Evolutionary conservation across 73 alveolate species (phyloP), one percentile per base, ranked within the genome.

Genomic region (Stentor roeselii): DNA sequence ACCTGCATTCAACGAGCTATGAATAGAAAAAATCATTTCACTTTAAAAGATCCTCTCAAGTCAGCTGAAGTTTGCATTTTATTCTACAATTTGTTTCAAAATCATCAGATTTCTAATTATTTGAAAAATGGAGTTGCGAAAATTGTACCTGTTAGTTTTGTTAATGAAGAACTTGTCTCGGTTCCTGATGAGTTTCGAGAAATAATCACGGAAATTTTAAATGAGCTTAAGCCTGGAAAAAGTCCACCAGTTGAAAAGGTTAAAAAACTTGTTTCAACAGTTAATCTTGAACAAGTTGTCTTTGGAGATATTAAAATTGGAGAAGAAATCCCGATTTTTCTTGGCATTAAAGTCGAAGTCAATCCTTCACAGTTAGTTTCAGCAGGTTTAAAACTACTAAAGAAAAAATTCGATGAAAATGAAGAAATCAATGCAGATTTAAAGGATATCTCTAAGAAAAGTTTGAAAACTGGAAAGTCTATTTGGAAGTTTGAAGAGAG

Each of bases 1-100:
- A 84, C 84, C 41, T 90, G 95, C 85, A 75, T 67, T 21, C 75
- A 59, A 31, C 82, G 95, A 82, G 85, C 82, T 37, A 59, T 82
- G 27, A 80, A 67, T 31, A 75, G 95, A 83, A 84, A 42, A 11
- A 75, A 42, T 3, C 95, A 90, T 83, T 86, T 78, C 3, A 90
- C 95, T 0, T 77, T 90, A 76, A 67, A 83, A 27, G 77, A 59
- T n/a, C 59, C 60, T 27, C 14, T 39, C 6, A 83, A 78, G 15
- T 34, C 58, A 34, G 50, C 75, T 58, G 76, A 39, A 36, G 78
- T 84, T 3, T 39, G 61, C 40, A 78, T 84, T 59, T 58, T 84
- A 88, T 37, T 84, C 74, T 84, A 35, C 37, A 84, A 67, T 34
- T 61, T 84, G 58, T 84, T 75, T 76, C 32, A 41, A 76, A 37